Base-by-base conservation (phyloP, 225 moss, liverwort and hornwort genomes). In the Antitrichia curtipendula region DNA sequence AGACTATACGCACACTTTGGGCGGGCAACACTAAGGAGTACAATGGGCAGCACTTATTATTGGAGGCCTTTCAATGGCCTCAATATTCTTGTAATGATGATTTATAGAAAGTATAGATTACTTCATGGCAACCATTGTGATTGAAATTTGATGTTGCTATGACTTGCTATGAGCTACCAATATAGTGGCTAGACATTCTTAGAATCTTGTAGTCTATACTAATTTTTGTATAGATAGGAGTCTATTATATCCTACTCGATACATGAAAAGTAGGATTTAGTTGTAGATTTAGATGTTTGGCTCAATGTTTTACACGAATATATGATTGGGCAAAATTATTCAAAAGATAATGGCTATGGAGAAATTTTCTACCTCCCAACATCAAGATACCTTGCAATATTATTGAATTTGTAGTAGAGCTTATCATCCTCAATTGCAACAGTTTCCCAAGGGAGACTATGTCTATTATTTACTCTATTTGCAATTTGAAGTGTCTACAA, bases 401-500 rank as follows among this genome's bases (percentile, higher is more conserved):
- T 25, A 8, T 40, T 10, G 4, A 38, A 69, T 24, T 40, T 69
- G 8, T 69, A 8, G 5, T 24, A 25, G 41, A 40, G 3, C 5
- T 24, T 70, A 41, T 41, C 23, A 38, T 68, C 12, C 2, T 34
- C 34, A 34, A 34, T 38, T 68, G 65, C 0, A 0, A 65, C 3
- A 0, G 5, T 36, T 66, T 7, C 0, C 1, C 6, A 22, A 13
- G 13, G 13, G 7, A 68, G 3, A n/a, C 4, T 23, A 38, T 38
- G 7, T 22, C 13, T 22, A 38, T 22, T n/a, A n/a, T 34, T 34
- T 64, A 64, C 19, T 64, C 10, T 16, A 5, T 36, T 36, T 64
- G 19, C 38, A n/a, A 1, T 9, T 68, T 68, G 12, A 38, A 1
- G 22, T n/a, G 7, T 22, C 7, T 68, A 23, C 7, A 68, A 68